Evolutionary conservation across 495 filamentous ascomycete species (phyloP).

Genomic region (Podospora conica): DNA sequence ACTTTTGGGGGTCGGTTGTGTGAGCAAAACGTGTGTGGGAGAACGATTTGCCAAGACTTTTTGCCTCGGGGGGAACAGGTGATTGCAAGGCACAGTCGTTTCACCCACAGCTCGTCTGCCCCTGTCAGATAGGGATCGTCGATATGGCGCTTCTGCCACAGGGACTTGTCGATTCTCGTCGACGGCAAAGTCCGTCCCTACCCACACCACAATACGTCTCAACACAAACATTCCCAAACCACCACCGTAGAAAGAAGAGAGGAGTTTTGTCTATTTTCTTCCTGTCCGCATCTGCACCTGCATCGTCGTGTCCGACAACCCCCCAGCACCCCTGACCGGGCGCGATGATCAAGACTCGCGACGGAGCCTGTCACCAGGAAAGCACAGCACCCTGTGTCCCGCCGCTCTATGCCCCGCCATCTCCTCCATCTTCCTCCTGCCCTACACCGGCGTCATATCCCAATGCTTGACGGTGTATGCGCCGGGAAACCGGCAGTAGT

Average conservation of each 20-base stretch:
- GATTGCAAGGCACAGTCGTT: no score
- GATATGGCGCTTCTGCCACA: background rate
- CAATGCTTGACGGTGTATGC: background rate
- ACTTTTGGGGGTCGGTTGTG: no score
- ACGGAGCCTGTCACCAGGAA: background rate
- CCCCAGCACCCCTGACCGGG: background rate
- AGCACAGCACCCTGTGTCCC: background rate
- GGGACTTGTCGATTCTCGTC: background rate
- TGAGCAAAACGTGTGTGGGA: no score
- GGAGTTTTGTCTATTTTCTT: background rate
- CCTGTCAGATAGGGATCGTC: background rate
- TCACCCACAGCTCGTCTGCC: background rate
- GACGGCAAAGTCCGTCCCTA: background rate
- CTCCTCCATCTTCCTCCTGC: background rate
- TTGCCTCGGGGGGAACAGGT: no score
- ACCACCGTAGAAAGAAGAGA: background rate
- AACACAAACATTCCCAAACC: background rate
- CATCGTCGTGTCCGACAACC: background rate
- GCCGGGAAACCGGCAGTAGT: background rate
- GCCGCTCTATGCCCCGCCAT: background rate
- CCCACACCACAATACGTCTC: background rate
- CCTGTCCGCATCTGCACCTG: background rate
- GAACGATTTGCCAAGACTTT: no score
- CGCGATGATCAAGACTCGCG: background rate
- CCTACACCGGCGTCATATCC: background rate